Base-by-base conservation (phyloP, 495 filamentous ascomycete genomes). In the Astrothelium macrocarpum region DNA sequence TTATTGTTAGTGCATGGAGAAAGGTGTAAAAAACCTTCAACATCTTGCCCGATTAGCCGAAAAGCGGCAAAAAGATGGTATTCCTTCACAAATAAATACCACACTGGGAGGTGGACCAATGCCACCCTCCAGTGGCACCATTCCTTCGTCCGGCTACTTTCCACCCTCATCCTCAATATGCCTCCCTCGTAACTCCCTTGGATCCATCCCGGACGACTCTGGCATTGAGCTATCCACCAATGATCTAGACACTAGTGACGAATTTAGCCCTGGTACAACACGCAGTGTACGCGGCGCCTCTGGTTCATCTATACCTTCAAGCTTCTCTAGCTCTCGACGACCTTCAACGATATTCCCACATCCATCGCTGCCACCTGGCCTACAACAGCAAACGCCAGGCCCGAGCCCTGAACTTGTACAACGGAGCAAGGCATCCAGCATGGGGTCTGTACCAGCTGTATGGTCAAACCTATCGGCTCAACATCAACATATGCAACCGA, bases 1-100 rank as follows among this genome's bases (percentile, higher is more conserved):
- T 53, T 61, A 14, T 46, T 39, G 0, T 16, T 34, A 83, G 80
- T 81, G 78, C 70, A 80, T 82, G 75, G 80, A 83, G 60, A 80
- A 79, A 64, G 80, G 80, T 1, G 65, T 81, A 32, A 82, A 80
- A 68, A 79, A 72, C 34, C 71, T 83, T 36, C 70, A 71, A 20
- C 71, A 74, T n/a, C 73, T 73, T 31, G 71, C 72, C 61, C 76
- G 78, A n/a, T 68, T 72, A 9, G 68, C 71, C n/a, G 70, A 72
- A 62, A 62, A 49, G 25, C 34, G 42, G n/a, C 1, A 62, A 32
- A 32, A 20, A 46, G 34, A 45, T 14, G 25, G 2, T 31, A 10
- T 23, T 25, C 18, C 36, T 34, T 20, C n/a, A 56, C 20, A 56
- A 9, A 56, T 56, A 11, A 26, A 56, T 20, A 26, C 49, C n/a